These are phyloP conservation scores for Tripterygium wilfordii DNA, from an alignment of 177 flowering plant species.

Conservation along the genomic window DNA sequence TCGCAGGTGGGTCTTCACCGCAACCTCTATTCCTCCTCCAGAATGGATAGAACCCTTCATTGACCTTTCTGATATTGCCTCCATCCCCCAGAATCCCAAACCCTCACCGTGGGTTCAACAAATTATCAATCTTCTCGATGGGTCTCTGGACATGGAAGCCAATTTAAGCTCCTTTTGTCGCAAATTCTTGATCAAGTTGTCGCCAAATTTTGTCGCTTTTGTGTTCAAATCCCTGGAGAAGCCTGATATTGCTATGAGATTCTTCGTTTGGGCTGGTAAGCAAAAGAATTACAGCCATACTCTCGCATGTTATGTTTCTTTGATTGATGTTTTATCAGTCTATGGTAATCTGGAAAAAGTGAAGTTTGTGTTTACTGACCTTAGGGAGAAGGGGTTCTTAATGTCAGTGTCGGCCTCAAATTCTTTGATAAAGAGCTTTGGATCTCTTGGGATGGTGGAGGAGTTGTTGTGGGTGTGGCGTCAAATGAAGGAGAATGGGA, in stretches of 20 bases:
- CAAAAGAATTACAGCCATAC: constrained; percentile 51
- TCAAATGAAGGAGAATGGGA: constrained; percentile 71
- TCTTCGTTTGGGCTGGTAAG: constrained; percentile 73
- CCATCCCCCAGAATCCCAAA: constrained; percentile 22
- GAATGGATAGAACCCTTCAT: constrained; percentile 80
- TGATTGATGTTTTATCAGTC: constrained; percentile 46
- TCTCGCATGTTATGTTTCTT: constrained; percentile 56
- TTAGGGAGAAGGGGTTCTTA: constrained; percentile 36
- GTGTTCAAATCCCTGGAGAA: constrained; percentile 27
- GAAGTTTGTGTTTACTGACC: constrained; percentile 31
- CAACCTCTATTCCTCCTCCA: constrained; percentile 52
- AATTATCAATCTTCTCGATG: constrained; percentile 42
- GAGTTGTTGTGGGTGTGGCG: constrained; percentile 96
- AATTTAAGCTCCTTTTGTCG: constrained; percentile 37
- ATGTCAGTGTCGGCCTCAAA: constrained; percentile 45
- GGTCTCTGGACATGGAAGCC: constrained; percentile 32
- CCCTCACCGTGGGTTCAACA: constrained; percentile 75
- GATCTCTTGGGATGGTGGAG: constrained; percentile 76
- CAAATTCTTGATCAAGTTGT: constrained; percentile 40
- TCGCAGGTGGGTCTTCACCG: constrained; percentile 30
- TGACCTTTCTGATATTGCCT: constrained; percentile 53
- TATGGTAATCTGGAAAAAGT: constrained; percentile 33
- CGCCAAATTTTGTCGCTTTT: constrained; percentile 47
- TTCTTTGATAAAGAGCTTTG: constrained; percentile 73
- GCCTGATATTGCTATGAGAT: constrained; percentile 41